A percentile compares a stretch with the other conserved stretches of the same genome.
These are phyloP conservation scores for Fusarium sororula DNA, from an alignment of 2,329 filamentous ascomycete genomes.

Conservation along the genomic window DNA sequence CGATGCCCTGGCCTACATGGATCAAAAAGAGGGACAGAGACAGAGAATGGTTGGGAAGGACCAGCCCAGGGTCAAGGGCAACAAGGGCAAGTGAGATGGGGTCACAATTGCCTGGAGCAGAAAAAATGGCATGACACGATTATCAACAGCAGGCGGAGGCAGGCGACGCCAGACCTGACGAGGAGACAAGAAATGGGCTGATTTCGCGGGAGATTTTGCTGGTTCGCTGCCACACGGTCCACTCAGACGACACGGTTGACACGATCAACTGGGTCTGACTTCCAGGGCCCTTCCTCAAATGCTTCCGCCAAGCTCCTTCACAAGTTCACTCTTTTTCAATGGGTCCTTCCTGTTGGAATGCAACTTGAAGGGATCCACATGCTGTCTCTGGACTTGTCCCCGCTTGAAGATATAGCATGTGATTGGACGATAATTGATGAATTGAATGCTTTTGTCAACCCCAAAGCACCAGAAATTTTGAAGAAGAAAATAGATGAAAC, in stretches of 20 bases:
- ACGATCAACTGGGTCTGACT: conserved; percentile 31
- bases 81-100: conserved; percentile 32
- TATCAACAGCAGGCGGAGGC: conserved; percentile 45
- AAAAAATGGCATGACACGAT: conserved; percentile 50
- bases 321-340: conserved; percentile 17
- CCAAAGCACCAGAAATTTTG: conserved; percentile 3
- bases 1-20: conserved; percentile 3
- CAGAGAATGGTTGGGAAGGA: conserved; percentile 19
- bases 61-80: conserved; percentile 20
- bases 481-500: background rate
- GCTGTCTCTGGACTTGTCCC: conserved; percentile 14
- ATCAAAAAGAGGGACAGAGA: conserved; percentile 18
- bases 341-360: conserved; percentile 23
- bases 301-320: background rate
- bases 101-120: conserved; percentile 35
- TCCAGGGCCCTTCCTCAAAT: conserved; percentile 16
- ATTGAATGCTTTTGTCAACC: conserved; percentile 22
- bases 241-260: conserved; percentile 34
- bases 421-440: conserved; percentile 29
- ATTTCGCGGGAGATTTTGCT: conserved; percentile 47
- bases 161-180: conserved; percentile 44
- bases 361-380: conserved; percentile 27
- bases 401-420: background rate
- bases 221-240: conserved; percentile 36
- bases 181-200: conserved; percentile 51